Evolutionary conservation across 2,329 filamentous ascomycete genomes (phyloP), one percentile per base, ranked within the genome.

Genomic region (Fusarium paranaense): DNA sequence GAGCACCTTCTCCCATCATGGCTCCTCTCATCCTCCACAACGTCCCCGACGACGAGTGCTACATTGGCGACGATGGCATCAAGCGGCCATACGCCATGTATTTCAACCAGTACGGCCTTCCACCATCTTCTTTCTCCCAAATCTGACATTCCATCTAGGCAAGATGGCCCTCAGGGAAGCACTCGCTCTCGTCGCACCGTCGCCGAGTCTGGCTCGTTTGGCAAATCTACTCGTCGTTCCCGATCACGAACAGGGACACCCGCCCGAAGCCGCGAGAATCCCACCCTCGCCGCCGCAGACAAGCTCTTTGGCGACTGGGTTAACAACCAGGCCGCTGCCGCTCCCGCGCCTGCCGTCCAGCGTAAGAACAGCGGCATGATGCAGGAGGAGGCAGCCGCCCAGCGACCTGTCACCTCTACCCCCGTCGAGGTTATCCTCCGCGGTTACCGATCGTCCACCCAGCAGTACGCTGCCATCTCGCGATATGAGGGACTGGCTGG

Each of bases 401-500:
- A 81, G 61, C 80, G 82, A 73, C 70, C 77, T 65, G 75, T 81
- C 72, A 82, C 84, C 66, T 81, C 82, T 18, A 82, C 85, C 47
- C 89, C 89, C 2, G 86, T 94, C 42, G 95, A 98, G 83, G 90
- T 97, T 72, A 91, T 98, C 64, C 87, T 98, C 18, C 94, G 95
- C 76, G 96, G 96, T 33, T 98, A 95, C 83, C 85, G 87, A 64
- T 89, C 88, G 18, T 81, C 86, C 2, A 82, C 90, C 82, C 85
- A 92, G 83, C 88, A 95, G 86, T 98, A 97, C 89, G 95, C 95
- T 32, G 95, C 95, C 37, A 92, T 98, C 77, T 91, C 93, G 76
- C 94, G 94, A 83, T 98, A 93, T 84, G 96, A 98, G 85, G 90
- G 92, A 69, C 91, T 97, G 47, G 96, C 94, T 8, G 95, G 95